phyloP scores from a whole-genome alignment of 2,329 filamentous ascomycete genomes.

The Paecilomyces sp. region DNA sequence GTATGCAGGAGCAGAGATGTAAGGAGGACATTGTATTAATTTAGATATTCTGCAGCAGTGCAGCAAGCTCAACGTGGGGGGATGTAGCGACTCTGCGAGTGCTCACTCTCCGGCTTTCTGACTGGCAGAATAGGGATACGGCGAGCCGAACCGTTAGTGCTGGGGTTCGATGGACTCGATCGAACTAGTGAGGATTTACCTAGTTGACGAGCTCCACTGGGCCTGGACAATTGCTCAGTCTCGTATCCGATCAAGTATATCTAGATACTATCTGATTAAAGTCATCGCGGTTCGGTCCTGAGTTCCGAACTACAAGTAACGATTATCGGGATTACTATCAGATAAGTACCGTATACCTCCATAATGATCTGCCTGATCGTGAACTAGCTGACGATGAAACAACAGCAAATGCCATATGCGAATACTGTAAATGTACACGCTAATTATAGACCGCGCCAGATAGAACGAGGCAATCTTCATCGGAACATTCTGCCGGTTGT shows the following conservation, averaged over 20 bases:
- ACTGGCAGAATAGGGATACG: background rate
- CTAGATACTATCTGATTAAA: background rate
- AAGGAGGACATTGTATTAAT: background rate
- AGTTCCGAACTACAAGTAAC: too few species aligned
- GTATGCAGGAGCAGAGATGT: background rate
- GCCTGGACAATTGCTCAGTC: background rate
- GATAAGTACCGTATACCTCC: too few species aligned
- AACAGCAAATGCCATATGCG: background rate
- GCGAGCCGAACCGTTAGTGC: background rate
- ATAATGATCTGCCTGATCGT: too few species aligned
- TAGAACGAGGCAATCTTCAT: background rate
- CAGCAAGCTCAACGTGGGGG: background rate
- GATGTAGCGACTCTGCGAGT: background rate
- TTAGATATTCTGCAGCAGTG: background rate
- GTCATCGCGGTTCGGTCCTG: too few species aligned
- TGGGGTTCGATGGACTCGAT: background rate
- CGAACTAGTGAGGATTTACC: background rate
- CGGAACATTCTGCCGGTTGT: background rate
- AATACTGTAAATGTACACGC: background rate
- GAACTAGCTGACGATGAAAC: background rate
- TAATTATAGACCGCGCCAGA: background rate
- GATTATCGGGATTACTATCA: too few species aligned
- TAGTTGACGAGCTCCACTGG: background rate
- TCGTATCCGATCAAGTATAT: background rate
- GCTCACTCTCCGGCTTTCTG: background rate